These are phyloP conservation scores for Candida glucosophila DNA, from an alignment of 1,139 yeast species.

Conservation along the genomic window DNA sequence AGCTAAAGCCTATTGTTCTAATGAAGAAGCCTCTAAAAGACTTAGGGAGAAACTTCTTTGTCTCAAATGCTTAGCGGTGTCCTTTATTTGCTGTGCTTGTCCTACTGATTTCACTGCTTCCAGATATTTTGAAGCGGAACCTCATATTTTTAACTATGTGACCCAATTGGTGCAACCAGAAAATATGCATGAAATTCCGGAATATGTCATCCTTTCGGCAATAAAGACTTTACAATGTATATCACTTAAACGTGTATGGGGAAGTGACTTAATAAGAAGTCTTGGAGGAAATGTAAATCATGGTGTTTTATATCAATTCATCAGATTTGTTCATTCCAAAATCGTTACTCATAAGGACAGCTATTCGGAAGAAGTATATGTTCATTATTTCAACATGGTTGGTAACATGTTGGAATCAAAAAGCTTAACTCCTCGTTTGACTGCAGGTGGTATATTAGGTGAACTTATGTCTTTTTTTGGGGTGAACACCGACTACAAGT, in stretches of 20 bases:
- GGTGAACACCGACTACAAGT: constrained; percentile 40
- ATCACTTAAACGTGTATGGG: constrained; percentile 61
- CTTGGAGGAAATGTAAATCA: constrained; percentile 87
- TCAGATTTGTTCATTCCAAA: constrained; percentile 52
- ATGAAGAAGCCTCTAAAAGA: constrained; percentile 43
- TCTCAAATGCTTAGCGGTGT: constrained; percentile 61
- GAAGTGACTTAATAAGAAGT: constrained; percentile 71
- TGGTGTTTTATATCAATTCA: constrained; percentile 68
- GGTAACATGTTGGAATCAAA: constrained; percentile 51
- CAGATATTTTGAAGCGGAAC: constrained; percentile 64
- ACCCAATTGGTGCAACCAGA: constrained; percentile 58
- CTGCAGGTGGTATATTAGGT: constrained; percentile 64
- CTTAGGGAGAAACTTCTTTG: constrained; percentile 53
- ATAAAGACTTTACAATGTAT: constrained; percentile 64
- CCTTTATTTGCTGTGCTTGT: constrained; percentile 44
- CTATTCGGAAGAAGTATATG: constrained; percentile 38
- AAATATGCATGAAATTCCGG: constrained; percentile 43
- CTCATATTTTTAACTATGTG: constrained; percentile 62
- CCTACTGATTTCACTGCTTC: constrained; percentile 49
- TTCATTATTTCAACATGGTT: constrained; percentile 48
- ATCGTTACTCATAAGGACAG: constrained; percentile 27
- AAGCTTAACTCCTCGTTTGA: constrained; percentile 35
- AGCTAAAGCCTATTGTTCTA: constrained; percentile 65
- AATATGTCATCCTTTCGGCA: constrained; percentile 49
- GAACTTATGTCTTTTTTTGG: constrained; percentile 58